A percentile compares a stretch with the other conserved stretches of the same genome.
These are phyloP conservation scores for Leccinum griseonigrum DNA, from an alignment of 1,284 basidiomycete species.

Conservation along the genomic window DNA sequence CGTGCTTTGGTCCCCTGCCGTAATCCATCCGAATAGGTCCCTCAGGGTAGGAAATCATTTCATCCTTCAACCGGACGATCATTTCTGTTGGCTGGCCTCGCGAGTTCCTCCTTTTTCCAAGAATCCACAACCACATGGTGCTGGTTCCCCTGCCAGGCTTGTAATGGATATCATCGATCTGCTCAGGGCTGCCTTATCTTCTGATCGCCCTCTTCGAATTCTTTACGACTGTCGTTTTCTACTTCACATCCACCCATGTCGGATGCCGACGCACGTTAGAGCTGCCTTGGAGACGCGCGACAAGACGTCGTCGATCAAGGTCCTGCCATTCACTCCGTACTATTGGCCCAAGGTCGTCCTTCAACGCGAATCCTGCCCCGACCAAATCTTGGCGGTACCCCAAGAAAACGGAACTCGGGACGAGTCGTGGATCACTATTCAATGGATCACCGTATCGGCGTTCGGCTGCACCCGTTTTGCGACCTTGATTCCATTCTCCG, in stretches of 20 bases:
- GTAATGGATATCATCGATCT: conserved; percentile 38
- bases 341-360: conserved; percentile 47
- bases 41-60: conserved; percentile 26
- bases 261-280: conserved; percentile 35
- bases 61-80: conserved; percentile 21
- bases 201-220: conserved; percentile 33
- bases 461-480: no score
- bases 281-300: conserved; percentile 13
- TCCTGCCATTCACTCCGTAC: conserved; percentile 43
- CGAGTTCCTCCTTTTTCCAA: conserved; percentile 30
- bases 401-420: conserved; percentile 12
- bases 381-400: conserved; percentile 23
- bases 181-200: conserved; percentile 21
- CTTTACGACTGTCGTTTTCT: conserved; percentile 62
- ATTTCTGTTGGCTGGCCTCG: conserved; percentile 31
- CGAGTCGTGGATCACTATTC: conserved; percentile 45
- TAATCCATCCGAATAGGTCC: conserved; percentile 22
- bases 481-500: no score
- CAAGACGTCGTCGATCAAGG: conserved; percentile 25
- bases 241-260: conserved; percentile 43
- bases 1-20: conserved; percentile 61
- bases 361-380: conserved; percentile 15
- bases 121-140: conserved; percentile 24
- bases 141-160: conserved; percentile 20
- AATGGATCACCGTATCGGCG: conserved; percentile 35